Conservation (phyloP, 1,284 basidiomycete genomes). For the Xerocomus minutiporus region DNA sequence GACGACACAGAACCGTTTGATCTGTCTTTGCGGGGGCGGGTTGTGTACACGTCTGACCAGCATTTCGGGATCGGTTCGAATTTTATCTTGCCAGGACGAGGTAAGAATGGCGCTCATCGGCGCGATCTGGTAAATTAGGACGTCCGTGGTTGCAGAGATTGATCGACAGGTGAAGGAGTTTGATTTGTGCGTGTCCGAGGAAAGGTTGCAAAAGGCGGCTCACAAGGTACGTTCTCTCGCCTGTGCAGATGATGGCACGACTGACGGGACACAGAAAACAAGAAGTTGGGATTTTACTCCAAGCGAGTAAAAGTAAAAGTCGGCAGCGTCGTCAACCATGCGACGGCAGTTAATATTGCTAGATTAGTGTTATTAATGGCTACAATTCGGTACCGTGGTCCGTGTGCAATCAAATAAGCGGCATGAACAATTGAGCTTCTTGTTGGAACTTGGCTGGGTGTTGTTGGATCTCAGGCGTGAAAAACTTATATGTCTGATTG, state of each 20-base stretch:
- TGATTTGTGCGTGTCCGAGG: constrained; percentile 74
- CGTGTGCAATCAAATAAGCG: no score
- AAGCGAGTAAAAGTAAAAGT: no score
- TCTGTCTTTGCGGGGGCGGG: constrained; percentile 82
- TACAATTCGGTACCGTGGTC: no score
- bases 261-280: constrained; percentile 44
- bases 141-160: constrained; percentile 80
- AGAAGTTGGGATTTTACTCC: no score
- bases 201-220: constrained; percentile 58
- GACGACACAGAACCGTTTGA: constrained; percentile 60
- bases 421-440: no score
- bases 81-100: constrained; percentile 86
- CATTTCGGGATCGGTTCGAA: constrained; percentile 94
- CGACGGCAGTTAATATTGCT: no score
- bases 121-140: constrained; percentile 31
- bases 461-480: no score
- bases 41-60: constrained; percentile 81
- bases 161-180: constrained; percentile 84
- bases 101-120: constrained; percentile 28
- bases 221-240: constrained; percentile 50
- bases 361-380: no score
- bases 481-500: no score
- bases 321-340: no score
- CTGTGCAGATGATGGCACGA: not conserved
- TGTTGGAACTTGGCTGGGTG: no score